A percentile compares a stretch with the other conserved stretches of the same genome.
Conservation (phyloP, 2,329 filamentous ascomycete species). For the Emergomyces pasteurianus region DNA sequence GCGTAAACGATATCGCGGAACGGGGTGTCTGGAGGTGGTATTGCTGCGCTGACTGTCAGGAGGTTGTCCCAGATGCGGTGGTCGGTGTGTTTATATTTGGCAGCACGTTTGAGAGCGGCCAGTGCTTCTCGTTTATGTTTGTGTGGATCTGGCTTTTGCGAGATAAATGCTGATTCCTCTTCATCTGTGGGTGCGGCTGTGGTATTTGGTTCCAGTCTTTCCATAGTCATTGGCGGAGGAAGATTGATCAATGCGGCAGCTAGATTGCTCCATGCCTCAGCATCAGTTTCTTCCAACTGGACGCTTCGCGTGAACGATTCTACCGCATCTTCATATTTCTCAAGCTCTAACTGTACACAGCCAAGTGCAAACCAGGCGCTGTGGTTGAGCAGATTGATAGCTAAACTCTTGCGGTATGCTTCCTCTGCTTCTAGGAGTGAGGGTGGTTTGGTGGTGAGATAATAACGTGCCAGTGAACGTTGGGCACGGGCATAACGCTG, state of each 20-base stretch:
- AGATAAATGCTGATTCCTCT: conserved; percentile 11
- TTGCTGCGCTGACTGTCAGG: conserved; percentile 69
- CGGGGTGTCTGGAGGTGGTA: conserved; percentile 54
- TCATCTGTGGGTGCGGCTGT: conserved; percentile 20
- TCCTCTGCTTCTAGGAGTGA: conserved; percentile 59
- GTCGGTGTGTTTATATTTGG: conserved; percentile 70
- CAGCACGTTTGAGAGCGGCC: conserved; percentile 74
- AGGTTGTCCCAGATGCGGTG: conserved; percentile 97
- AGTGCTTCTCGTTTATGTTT: conserved; percentile 63
- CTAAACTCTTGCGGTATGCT: conserved; percentile 66
- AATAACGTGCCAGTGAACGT: conserved; percentile 69
- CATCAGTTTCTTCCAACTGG: conserved; percentile 74
- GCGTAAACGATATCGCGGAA: conserved; percentile 66
- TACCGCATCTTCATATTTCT: conserved; percentile 64
- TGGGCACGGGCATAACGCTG: conserved; percentile 76
- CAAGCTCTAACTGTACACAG: conserved; percentile 71
- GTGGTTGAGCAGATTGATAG: conserved; percentile 68
- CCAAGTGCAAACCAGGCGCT: conserved; percentile 83
- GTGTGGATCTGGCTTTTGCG: conserved; percentile 37
- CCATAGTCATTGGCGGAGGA: conserved; percentile 7
- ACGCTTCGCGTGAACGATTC: conserved; percentile 77
- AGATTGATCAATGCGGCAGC: conserved; percentile 64
- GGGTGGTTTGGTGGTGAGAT: conserved; percentile 48
- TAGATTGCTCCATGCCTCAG: conserved; percentile 89
- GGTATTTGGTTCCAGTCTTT: conserved; percentile 10